These are phyloP conservation scores for Suhomyces bribrorum DNA, from an alignment of 1,139 yeast species.

Conservation along the genomic window DNA sequence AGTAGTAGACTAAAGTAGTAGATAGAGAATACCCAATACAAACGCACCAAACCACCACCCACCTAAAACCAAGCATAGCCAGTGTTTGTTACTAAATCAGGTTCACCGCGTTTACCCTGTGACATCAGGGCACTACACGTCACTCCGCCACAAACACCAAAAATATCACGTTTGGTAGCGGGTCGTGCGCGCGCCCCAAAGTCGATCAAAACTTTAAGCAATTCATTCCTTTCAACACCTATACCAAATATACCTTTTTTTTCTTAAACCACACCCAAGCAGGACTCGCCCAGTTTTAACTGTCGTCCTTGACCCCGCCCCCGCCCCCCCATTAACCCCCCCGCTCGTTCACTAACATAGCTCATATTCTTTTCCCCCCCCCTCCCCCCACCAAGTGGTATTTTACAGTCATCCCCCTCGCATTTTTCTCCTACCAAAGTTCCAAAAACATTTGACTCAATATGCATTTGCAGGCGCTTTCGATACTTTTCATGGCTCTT, in stretches of 20 bases:
- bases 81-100: too few species aligned
- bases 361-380: too few species aligned
- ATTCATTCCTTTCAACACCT: not conserved
- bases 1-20: too few species aligned
- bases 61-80: too few species aligned
- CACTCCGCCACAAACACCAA: slow-evolving; percentile 8
- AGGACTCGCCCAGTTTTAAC: not conserved
- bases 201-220: not conserved
- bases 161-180: slow-evolving; percentile 1
- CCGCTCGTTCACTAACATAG: too few species aligned
- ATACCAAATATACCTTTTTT: not conserved
- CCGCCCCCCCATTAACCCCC: too few species aligned
- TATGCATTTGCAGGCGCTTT: slow-evolving; percentile 3
- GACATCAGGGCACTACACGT: slow-evolving; percentile 1
- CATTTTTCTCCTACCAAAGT: too few species aligned
- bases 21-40: too few species aligned
- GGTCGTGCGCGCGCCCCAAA: slow-evolving; percentile 7
- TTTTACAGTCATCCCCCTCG: too few species aligned
- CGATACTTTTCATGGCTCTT: slow-evolving; percentile 9
- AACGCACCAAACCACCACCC: too few species aligned
- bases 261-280: not conserved
- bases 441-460: not conserved
- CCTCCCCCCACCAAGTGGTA: too few species aligned
- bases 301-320: too few species aligned
- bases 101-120: not conserved